These are phyloP conservation scores for Corniculantispora saksenae DNA, from an alignment of 2,329 filamentous ascomycete species.

Conservation along the genomic window DNA sequence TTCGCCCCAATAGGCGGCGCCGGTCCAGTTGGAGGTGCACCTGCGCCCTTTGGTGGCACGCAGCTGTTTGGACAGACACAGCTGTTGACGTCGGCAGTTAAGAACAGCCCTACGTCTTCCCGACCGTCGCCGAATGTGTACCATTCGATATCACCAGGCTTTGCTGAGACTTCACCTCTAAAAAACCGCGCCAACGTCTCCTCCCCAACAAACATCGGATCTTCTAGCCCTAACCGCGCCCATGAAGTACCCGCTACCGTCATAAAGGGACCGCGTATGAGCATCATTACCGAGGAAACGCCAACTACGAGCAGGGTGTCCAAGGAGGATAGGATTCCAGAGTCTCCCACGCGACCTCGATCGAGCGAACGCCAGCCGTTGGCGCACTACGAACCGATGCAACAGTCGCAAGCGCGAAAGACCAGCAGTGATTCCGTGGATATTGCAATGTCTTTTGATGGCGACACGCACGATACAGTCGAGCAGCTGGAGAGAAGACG, in stretches of 20 bases:
- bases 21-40: conserved; percentile 33
- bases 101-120: conserved; percentile 58
- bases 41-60: conserved; percentile 40
- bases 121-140: conserved; percentile 54
- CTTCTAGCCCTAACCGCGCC: conserved; percentile 43
- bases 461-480: conserved; percentile 47
- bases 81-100: conserved; percentile 51
- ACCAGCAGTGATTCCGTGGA: conserved; percentile 27
- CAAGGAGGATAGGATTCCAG: conserved; percentile 36
- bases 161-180: conserved; percentile 48
- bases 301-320: conserved; percentile 27
- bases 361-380: conserved; percentile 35
- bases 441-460: conserved; percentile 31
- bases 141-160: conserved; percentile 49
- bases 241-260: conserved; percentile 34
- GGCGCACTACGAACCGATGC: conserved; percentile 47
- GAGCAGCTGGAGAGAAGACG: conserved; percentile 37
- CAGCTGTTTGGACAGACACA: conserved; percentile 60
- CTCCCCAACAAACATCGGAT: conserved; percentile 42
- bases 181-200: conserved; percentile 51
- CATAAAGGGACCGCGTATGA: conserved; percentile 24
- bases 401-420: conserved; percentile 47
- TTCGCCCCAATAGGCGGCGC: conserved; percentile 32
- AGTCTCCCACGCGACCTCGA: conserved; percentile 35
- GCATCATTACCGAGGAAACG: conserved; percentile 28